Base-by-base conservation (phyloP, 2,329 filamentous ascomycete species). In the Geosmithia flava region DNA sequence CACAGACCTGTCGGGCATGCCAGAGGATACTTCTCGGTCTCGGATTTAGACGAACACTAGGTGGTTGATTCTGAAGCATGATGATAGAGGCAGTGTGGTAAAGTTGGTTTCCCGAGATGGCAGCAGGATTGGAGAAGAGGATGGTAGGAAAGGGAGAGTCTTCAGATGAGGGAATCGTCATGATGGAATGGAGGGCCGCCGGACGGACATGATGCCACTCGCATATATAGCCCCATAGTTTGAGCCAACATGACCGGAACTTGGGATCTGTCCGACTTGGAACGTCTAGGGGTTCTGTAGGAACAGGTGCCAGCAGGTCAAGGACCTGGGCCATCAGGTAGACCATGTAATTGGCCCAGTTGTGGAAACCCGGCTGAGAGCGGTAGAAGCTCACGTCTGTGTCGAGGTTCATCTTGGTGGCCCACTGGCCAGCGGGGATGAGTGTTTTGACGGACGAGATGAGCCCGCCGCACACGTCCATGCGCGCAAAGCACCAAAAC, bases 401-500 rank as follows among this genome's bases (percentile, higher is more conserved):
- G 15, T 62, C 62, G 7, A 65, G 52, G 7, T 53, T 56, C 4
- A 54, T 49, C 16, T 58, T 55, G 0, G 65, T 64, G 0, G 68
- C 63, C 74, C 74, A 76, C 48, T 66, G 65, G 1, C 62, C 60
- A 8, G 70, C 63, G 2, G 69, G 69, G 6, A 76, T 69, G 11
- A 75, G 64, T 0, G 74, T 75, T 48, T 67, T 65, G 51, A 72
- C 68, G 30, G 70, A 69, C 4, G 70, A 73, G 7, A 76, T 74
- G 6, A 76, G 61, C 0, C 70, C 71, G n/a, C 72, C 71, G 48
- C 70, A 75, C 20, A 75, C 67, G 52, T 75, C 71, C 72, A 76
- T 76, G 7, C 72, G 64, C 0, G 71, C 72, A 57, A 75, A 76
- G 48, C 70, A 74, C 73, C 73, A 76, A 50, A 76, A 76, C 0